Conservation (phyloP, 345 rosid genomes). For the Eucalyptus sp. region DNA sequence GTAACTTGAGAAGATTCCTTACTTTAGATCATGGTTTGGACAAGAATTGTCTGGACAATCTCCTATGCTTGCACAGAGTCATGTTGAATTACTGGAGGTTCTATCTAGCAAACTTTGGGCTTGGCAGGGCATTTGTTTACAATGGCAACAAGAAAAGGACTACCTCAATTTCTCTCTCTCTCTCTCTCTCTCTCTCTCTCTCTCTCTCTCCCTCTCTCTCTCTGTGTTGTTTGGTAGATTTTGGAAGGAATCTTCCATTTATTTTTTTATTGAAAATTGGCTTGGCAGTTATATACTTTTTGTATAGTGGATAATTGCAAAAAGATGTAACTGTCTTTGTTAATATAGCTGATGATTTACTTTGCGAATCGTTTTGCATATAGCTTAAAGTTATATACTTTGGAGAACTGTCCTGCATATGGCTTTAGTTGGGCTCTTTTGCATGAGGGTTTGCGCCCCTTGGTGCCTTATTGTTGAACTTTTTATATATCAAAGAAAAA, state of each 20-base stretch:
- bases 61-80: neutral
- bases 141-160: neutral
- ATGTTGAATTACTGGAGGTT: neutral
- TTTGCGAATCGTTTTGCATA: neutral
- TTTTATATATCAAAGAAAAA: neutral
- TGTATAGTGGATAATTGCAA: neutral
- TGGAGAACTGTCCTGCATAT: neutral
- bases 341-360: neutral
- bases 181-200: too few species aligned
- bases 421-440: neutral
- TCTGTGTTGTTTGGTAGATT: neutral
- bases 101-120: neutral
- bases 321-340: neutral
- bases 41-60: neutral
- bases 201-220: too few species aligned
- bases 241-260: neutral
- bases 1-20: neutral
- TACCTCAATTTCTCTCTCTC: neutral
- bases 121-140: neutral
- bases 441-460: neutral
- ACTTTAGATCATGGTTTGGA: neutral
- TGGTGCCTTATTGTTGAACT: neutral
- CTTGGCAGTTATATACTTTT: neutral
- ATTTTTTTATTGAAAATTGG: neutral
- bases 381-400: neutral